Evolutionary conservation across 2,329 filamentous ascomycete species (phyloP), one percentile per base, ranked within the genome.

Genomic region (Beauveria medogensis): DNA sequence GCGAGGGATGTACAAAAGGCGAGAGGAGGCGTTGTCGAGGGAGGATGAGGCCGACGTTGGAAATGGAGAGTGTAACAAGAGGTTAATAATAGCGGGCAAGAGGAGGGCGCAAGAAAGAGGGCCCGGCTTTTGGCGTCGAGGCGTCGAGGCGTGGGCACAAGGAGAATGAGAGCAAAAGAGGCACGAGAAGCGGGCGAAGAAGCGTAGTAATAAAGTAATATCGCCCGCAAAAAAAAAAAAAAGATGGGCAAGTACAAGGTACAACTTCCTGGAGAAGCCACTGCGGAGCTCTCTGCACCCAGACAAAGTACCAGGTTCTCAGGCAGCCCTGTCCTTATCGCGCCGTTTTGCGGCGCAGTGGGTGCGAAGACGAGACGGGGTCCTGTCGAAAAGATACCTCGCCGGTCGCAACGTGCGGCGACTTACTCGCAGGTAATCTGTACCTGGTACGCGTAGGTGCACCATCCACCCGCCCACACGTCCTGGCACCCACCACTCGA

Each of bases 391-490:
- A 46, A 40, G 44, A 12, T 48, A 57, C 55, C 30, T 48, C 4
- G 9, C 18, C 12, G 2, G 2, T 8, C 16, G 14, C 18, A 4
- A 22, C 26, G 9, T 40, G 9, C 20, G 12, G 20, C 20, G 28
- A 48, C 55, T 57, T 57, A 57, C 55, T 57, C 55, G 43, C 30
- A 48, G 28, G 55, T 57, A 24, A 24, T 24, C 24, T 24, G 24
- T 24, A 57, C 20, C 30, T 2, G 20, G 43, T 57, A 57, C 30
- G 16, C n/a, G 7, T 44, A 34, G 26, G 48, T 46, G 52, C 52
- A 55, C n/a, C 30, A 41, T 48, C 54, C 54, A 56, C 54, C 54
- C 28, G 43, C 54, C 54, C 54, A 56, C 54, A 24, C 28, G 24
- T 34, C 24, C 10, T 30, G 20, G 34, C 34, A 24, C 7, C 14